These are phyloP conservation scores for Wickerhamomyces bovis DNA, from an alignment of 805 yeast genomes.

Conservation along the genomic window DNA sequence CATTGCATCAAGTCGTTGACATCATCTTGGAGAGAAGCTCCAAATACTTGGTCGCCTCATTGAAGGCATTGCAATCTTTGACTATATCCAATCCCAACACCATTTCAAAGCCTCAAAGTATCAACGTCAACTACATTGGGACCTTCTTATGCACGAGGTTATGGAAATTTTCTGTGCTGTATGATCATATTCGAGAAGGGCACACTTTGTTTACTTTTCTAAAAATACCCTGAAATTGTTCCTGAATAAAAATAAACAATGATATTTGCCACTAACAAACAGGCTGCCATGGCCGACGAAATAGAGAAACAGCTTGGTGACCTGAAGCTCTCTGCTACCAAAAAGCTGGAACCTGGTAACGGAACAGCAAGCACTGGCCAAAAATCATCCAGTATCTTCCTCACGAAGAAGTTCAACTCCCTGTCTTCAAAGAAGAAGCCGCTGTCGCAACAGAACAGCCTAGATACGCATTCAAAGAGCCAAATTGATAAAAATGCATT, in stretches of 20 bases:
- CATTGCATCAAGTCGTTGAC: conserved; percentile 29
- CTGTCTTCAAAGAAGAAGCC: conserved; percentile 10
- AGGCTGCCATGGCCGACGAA: background rate
- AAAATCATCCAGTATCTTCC: conserved; percentile 18
- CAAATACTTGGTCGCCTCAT: conserved; percentile 3
- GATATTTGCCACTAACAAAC: too few species aligned
- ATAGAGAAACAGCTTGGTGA: background rate
- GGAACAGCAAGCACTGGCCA: background rate
- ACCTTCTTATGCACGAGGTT: conserved; percentile 43
- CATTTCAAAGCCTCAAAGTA: background rate
- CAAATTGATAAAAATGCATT: conserved; percentile 10
- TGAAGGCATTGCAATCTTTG: conserved; percentile 8
- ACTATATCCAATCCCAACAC: background rate
- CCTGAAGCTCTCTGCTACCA: conserved; percentile 1
- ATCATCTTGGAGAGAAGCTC: conserved; percentile 35
- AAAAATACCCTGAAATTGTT: too few species aligned
- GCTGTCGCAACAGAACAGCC: background rate
- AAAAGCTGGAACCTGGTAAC: conserved; percentile 8
- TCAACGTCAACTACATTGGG: conserved; percentile 45
- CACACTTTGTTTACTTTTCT: background rate
- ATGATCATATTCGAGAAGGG: too few species aligned
- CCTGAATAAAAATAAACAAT: too few species aligned
- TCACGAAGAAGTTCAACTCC: conserved; percentile 17
- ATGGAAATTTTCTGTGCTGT: too few species aligned
- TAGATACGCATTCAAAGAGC: background rate